A percentile compares a stretch with the other conserved stretches of the same genome.
Evolutionary conservation across 2,329 filamentous ascomycete genomes (phyloP).

Genomic region (Aspergillus hiratsukae): DNA sequence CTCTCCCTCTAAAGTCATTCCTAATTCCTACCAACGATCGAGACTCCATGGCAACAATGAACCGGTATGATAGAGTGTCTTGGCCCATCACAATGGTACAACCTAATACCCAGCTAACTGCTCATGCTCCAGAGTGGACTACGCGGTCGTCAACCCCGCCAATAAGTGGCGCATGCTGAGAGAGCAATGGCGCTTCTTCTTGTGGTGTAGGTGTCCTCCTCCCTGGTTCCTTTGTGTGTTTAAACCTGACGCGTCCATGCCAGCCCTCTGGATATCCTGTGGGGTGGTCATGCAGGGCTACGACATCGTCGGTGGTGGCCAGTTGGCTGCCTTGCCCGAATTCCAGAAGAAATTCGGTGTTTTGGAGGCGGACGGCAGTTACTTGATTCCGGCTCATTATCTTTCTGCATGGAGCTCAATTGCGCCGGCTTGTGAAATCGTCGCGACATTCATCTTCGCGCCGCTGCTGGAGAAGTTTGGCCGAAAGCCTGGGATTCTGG

Average conservation of each 20-base stretch:
- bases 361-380: constrained; percentile 16
- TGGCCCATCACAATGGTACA: no score
- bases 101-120: no score
- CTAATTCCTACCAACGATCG: no score
- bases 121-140: background rate
- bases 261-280: constrained; percentile 25
- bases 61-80: no score
- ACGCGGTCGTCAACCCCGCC: constrained; percentile 18
- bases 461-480: constrained; percentile 31
- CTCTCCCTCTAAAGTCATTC: no score
- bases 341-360: constrained; percentile 26
- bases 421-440: constrained; percentile 12
- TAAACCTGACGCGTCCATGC: background rate
- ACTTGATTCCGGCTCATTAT: constrained; percentile 16
- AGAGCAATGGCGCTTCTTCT: constrained; percentile 18
- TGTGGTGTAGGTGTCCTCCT: constrained; percentile 21
- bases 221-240: no score
- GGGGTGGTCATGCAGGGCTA: constrained; percentile 31
- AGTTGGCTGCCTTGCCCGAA: constrained; percentile 27
- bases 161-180: constrained; percentile 29
- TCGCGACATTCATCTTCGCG: constrained; percentile 16
- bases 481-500: constrained; percentile 27
- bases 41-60: no score
- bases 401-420: constrained; percentile 30
- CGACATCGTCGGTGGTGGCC: constrained; percentile 27